Conservation (phyloP, 768 basidiomycete genomes). For the Naganishia antarctica region DNA sequence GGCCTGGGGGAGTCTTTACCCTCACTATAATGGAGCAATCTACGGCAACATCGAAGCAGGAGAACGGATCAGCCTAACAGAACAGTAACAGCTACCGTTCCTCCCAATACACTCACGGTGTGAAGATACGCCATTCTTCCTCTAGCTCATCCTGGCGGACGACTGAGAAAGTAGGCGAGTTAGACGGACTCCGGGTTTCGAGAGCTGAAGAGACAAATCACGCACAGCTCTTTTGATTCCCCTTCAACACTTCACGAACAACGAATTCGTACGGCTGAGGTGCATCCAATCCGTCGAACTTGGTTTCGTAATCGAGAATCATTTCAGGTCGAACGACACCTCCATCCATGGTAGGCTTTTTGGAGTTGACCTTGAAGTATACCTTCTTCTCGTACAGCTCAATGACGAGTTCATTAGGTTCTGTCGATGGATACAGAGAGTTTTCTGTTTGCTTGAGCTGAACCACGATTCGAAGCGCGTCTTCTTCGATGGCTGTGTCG, state of each 20-base stretch:
- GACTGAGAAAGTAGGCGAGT: neutral
- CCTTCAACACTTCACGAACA: conserved; percentile 26
- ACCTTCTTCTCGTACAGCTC: conserved; percentile 27
- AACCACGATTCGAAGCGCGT: conserved; percentile 26
- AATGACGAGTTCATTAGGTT: conserved; percentile 25
- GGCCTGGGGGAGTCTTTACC: conserved; percentile 26
- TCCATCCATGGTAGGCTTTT: conserved; percentile 23
- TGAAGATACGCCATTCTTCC: conserved; percentile 32
- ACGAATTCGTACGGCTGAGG: conserved; percentile 30
- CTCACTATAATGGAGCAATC: conserved; percentile 28
- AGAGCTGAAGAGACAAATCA: neutral
- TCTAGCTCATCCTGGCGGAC: conserved; percentile 32
- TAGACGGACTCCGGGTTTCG: neutral
- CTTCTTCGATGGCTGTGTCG: conserved; percentile 26
- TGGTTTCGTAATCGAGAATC: conserved; percentile 18
- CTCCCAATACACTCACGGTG: conserved; percentile 22
- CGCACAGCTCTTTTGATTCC: conserved; percentile 24
- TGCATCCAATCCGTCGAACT: conserved; percentile 17
- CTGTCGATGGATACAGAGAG: conserved; percentile 9
- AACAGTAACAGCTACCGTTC: neutral
- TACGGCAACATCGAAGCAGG: neutral
- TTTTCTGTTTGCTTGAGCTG: conserved; percentile 16
- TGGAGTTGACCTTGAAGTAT: conserved; percentile 25
- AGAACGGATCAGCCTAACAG: neutral
- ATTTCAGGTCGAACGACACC: conserved; percentile 20